Evolutionary conservation across 2,329 filamentous ascomycete species (phyloP), one percentile per base, ranked within the genome.

Genomic region (Ophiocordyceps sinensis): DNA sequence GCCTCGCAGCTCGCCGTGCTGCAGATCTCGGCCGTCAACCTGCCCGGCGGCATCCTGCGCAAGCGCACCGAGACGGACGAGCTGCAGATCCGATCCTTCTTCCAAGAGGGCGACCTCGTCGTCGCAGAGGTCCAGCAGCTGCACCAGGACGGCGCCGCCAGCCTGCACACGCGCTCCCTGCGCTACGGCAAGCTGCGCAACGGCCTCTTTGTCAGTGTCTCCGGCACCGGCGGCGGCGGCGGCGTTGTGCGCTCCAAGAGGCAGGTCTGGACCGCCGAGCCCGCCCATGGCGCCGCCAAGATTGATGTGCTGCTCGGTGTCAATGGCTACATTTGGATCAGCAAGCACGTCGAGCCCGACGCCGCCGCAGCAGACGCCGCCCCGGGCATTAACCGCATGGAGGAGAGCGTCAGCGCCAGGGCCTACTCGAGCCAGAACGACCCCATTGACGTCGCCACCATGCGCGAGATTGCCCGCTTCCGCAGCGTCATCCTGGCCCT

Each of bases 371-470:
- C 61, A 32, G 64, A 71, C 36, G 64, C 66, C n/a, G 58, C 61
- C n/a, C 23, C 23, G 23, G 64, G 63, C 13, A 85, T 95, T 53
- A 94, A 86, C 41, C 75, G 84, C 49, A 73, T 95, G 58, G 91
- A 96, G 59, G 91, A 98, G 64, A 79, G 70, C 50, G 82, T 91
- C 17, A 87, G 79, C 47, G 78, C 79, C 53, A 84, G 81, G 41
- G 86, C 94, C 51, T 98, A 98, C 63, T 91, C 85, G 42, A 93
- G 85, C 57, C 87, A 95, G 65, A 98, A 98, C 57, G 89, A 96
- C 57, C 72, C 77, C 43, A 87, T 98, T 47, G 67, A 76, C 19
- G 66, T 77, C 2, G 76, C 77, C 39, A 89, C 86, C 14, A 78
- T 91, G 68, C 75, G 80, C 46, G 91, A 96, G 68, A 95, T 98